phyloP scores from a whole-genome alignment of 768 basidiomycete genomes.

The Russula abietina region DNA sequence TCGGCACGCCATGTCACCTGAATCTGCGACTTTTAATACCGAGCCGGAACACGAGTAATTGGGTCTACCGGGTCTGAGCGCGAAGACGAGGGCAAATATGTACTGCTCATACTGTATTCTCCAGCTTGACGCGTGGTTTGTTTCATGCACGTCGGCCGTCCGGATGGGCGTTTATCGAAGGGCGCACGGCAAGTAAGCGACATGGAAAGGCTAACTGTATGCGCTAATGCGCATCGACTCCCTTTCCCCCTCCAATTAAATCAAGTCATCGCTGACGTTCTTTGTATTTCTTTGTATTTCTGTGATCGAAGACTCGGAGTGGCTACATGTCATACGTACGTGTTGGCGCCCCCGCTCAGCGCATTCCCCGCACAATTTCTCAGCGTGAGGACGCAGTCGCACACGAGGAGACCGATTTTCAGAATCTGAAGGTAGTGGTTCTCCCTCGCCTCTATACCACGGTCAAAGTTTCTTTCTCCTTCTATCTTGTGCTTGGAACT shows the following conservation, averaged over 20 bases:
- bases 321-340: constrained; percentile 5
- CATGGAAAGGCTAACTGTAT: constrained; percentile 11
- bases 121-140: constrained; percentile 6
- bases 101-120: constrained; percentile 11
- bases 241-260: not conserved
- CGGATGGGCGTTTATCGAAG: constrained; percentile 18
- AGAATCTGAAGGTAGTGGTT: constrained; percentile 9
- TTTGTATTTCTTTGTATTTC: too few species aligned
- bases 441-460: not conserved
- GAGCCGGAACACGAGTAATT: not conserved
- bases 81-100: not conserved
- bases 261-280: not conserved
- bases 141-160: constrained; percentile 15
- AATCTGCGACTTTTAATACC: too few species aligned
- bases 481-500: constrained; percentile 16
- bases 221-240: not conserved
- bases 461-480: not conserved
- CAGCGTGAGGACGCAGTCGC: constrained; percentile 1
- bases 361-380: constrained; percentile 2
- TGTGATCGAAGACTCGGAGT: not conserved
- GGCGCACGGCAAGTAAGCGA: constrained; percentile 10
- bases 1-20: too few species aligned
- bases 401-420: constrained; percentile 7
- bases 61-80: not conserved
- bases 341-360: constrained; percentile 4